Evolutionary conservation across 75 land plant species (phyloP), one percentile per base, ranked within the genome.

Genomic region (Larix kaempferi): DNA sequence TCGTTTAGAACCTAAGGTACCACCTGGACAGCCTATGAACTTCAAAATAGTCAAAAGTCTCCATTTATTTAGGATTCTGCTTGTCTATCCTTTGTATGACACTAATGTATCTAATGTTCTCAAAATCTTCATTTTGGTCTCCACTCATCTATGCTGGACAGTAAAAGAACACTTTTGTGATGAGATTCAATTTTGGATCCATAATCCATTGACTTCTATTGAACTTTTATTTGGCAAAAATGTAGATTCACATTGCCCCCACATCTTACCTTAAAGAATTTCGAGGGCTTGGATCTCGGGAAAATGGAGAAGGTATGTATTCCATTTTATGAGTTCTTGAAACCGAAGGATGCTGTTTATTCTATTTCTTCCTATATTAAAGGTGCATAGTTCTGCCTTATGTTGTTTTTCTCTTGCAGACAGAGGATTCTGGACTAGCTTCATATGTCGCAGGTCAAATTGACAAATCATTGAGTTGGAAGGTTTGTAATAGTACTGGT

Each of bases 401-500:
- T 19, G 26, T 61, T 57, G 5, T 52, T 22, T 49, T 15, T 64
- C 11, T 74, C 22, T 57, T 84, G 80, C 92, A 96, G 99, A 71
- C 87, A 15, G 69, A 82, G 66, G 99, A 96, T 78, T 94, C 99
- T 74, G 99, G 99, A 62, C 86, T 96, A 6, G 98, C 99, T n/a
- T 94, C 99, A 55, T 96, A 96, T 83, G 99, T 91, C 77, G 99
- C 99, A 35, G 89, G 93, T 27, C 99, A 96, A 82, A 83, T 91
- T 83, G 99, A 96, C 74, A 88, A 86, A 56, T 83, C 95, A 23
- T 84, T 96, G 56, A 96, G 93, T 89, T 96, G 98, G 99, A 94
- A 94, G 98, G 99, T 94, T 74, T 13, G 66, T 23, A 78, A 17
- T 59, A 33, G 77, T 39, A 44, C 21, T 56, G 10, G 12, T 41